Base-by-base conservation (phyloP, 2,329 filamentous ascomycete species). In the Beauveria sp. region DNA sequence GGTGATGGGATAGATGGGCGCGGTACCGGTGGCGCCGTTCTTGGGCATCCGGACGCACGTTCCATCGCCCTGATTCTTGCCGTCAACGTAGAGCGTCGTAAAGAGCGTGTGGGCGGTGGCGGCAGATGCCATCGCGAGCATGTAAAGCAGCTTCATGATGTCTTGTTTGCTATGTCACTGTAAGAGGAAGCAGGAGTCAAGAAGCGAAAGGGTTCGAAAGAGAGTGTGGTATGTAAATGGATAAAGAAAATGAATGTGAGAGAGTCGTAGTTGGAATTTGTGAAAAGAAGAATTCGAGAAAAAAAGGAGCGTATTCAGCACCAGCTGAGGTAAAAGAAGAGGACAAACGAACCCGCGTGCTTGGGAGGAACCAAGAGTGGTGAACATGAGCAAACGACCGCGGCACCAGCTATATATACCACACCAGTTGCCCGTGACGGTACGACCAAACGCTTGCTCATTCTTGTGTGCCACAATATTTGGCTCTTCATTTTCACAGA, bases 11-110 rank as follows among this genome's bases (percentile, higher is more conserved):
- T 74, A 73, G 57, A 91, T 78, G 30, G 88, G 88, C 41, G 71
- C 72, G 5, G 81, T 88, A 55, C 82, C 78, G 0, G 77, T 80
- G 7, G 72, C 70, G 3, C 77, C 73, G 59, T 84, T 75, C 46
- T 73, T 77, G 59, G 83, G 83, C 82, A 88, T 88, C 47, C 89
- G 85, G 55, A 92, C 80, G 67, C 87, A 91, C 28, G 85, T 87
- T 34, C 84, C 88, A 68, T 89, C 85, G 63, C 89, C 89, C 72
- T 91, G 85, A 67, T 82, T 80, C 53, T 80, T 73, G 62, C 81
- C 81, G 66, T 88, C 77, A 66, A 90, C 73, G 65, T 81, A 86
- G 54, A 89, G 75, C 4, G 82, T 87, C 1, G 85, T 86, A 69
- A 89, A 83, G 54, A 83, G 71, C 6, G 85, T 88, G 68, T 90